Evolutionary conservation across 139 green algal genomes (phyloP).

Genomic region (Chlorella sp.): DNA sequence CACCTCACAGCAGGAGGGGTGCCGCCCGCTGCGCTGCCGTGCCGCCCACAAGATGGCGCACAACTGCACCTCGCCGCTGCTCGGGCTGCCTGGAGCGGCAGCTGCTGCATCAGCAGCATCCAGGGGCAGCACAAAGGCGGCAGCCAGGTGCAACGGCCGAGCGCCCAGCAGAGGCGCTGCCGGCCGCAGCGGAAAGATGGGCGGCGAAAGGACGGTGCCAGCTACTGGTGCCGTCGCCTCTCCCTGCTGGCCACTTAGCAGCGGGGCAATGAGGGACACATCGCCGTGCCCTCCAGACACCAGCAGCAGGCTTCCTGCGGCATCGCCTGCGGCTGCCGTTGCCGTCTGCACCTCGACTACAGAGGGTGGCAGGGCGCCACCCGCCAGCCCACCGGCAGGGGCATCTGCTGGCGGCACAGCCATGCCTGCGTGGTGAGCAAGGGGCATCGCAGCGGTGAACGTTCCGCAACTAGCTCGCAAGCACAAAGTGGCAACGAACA

Average conservation of each 20-base stretch:
- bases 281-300: constrained; percentile 47
- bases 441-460: too few species aligned
- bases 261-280: background rate
- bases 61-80: constrained; percentile 6
- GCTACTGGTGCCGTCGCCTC: background rate
- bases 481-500: too few species aligned
- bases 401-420: background rate
- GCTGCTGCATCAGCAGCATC: background rate
- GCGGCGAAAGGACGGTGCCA: background rate
- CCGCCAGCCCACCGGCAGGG: background rate
- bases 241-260: background rate
- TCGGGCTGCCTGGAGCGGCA: too few species aligned
- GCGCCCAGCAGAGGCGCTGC: constrained; percentile 50
- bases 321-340: background rate
- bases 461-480: too few species aligned
- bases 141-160: constrained; percentile 50
- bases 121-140: constrained; percentile 31
- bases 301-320: constrained; percentile 23
- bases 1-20: constrained; percentile 45
- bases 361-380: background rate
- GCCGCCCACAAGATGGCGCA: constrained; percentile 47
- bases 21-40: constrained; percentile 11
- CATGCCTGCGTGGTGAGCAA: background rate
- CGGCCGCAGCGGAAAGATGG: constrained; percentile 48
- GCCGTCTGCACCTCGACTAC: constrained; percentile 14